A percentile compares a stretch with the other conserved stretches of the same genome.
Conservation (phyloP, 2,329 filamentous ascomycete species). For the Fusarium guadeloupense region DNA sequence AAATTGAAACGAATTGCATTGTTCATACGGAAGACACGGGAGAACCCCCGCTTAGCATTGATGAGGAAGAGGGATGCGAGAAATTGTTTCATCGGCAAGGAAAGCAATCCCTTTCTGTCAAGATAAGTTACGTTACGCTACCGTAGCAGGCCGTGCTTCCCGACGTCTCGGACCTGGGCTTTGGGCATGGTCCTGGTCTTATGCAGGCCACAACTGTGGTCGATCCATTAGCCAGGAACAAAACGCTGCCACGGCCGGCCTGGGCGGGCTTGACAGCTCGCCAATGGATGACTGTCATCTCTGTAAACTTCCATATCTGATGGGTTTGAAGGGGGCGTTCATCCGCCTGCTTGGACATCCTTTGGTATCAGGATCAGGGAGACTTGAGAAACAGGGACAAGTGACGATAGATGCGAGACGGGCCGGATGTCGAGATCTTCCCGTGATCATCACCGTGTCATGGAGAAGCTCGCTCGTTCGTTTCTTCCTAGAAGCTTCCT, state of each 20-base stretch:
- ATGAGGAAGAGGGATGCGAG: slow-evolving; percentile 13
- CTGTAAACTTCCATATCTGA: not conserved
- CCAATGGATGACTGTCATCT: too few relatives aligned
- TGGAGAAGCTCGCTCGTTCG: slow-evolving; percentile 31
- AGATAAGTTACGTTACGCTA: not conserved
- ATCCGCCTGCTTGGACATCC: not conserved
- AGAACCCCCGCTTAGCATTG: slow-evolving; percentile 16
- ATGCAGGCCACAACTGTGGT: slow-evolving; percentile 30
- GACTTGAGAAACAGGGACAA: not conserved
- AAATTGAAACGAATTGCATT: not conserved
- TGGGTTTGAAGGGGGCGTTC: not conserved
- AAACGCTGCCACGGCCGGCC: slow-evolving; percentile 7
- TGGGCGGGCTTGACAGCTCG: slow-evolving; percentile 5
- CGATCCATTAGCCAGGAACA: slow-evolving; percentile 29
- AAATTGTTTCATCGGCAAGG: slow-evolving; percentile 28
- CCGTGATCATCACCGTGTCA: slow-evolving; percentile 27
- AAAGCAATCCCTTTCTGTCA: slow-evolving; percentile 14
- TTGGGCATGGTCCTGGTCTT: slow-evolving; percentile 11
- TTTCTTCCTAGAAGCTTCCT: slow-evolving; percentile 33
- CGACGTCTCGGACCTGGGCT: slow-evolving; percentile 27
- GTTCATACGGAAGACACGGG: slow-evolving; percentile 3
- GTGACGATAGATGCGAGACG: not conserved
- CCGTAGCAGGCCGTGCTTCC: slow-evolving; percentile 11
- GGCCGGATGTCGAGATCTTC: slow-evolving; percentile 21
- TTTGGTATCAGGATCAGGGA: not conserved